These are phyloP conservation scores for Saccharomycopsis olivae DNA, from an alignment of 805 yeast genomes.

Conservation along the genomic window DNA sequence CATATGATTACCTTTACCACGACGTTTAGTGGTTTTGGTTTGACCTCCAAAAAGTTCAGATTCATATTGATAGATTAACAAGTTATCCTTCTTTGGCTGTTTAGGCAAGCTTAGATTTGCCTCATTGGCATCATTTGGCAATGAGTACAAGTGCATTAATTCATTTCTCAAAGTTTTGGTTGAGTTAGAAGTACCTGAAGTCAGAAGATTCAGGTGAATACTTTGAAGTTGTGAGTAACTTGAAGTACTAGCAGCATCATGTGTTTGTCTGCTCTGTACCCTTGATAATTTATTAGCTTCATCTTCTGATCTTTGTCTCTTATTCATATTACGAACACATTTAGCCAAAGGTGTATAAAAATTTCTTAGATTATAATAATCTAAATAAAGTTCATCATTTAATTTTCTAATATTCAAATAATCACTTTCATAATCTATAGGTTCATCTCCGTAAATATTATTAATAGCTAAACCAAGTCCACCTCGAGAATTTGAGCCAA, in stretches of 20 bases:
- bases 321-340: constrained; percentile 8
- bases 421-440: background rate
- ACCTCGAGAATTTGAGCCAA: constrained; percentile 2
- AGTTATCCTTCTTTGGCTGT: constrained; percentile 8
- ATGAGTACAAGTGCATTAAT: constrained; percentile 12
- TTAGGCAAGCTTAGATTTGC: background rate
- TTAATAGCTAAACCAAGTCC: constrained; percentile 2
- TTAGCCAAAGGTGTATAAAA: constrained; percentile 15
- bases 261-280: too few species aligned
- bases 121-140: constrained; percentile 3
- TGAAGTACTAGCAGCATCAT: background rate
- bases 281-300: too few species aligned
- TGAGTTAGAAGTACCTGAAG: background rate
- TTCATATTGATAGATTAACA: constrained; percentile 14
- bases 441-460: background rate
- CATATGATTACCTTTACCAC: background rate
- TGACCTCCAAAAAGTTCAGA: constrained; percentile 6
- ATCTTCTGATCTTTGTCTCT: background rate
- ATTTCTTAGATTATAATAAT: constrained; percentile 13
- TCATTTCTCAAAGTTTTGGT: constrained; percentile 14
- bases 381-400: constrained; percentile 16
- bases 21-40: constrained; percentile 1
- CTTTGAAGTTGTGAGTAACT: constrained; percentile 9
- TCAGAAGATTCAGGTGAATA: constrained; percentile 1
- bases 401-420: constrained; percentile 12